phyloP scores from a whole-genome alignment of 73 alveolate species.

The Tetrahymena borealis region DNA sequence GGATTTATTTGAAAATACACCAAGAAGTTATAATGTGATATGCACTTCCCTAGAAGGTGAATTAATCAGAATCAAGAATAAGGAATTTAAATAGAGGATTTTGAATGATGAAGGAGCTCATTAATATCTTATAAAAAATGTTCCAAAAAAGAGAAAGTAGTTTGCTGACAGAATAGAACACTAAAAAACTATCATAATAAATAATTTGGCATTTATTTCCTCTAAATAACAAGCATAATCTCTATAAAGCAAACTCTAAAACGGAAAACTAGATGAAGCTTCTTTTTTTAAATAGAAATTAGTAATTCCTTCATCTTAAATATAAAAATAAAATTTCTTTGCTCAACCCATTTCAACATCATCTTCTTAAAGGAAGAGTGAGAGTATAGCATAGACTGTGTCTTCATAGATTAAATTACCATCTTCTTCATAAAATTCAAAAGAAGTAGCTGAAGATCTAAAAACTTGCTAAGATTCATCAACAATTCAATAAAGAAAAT shows the following conservation, averaged over 20 bases:
- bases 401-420: neutral
- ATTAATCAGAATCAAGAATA: neutral
- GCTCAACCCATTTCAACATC: neutral
- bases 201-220: neutral
- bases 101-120: neutral
- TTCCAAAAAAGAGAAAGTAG: neutral
- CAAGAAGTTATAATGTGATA: neutral
- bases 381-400: neutral
- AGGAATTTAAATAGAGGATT: neutral
- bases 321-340: neutral
- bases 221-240: neutral
- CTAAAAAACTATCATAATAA: neutral
- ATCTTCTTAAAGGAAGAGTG: neutral
- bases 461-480: neutral
- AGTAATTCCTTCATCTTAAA: neutral
- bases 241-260: neutral
- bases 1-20: neutral
- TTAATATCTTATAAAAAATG: neutral
- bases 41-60: neutral
- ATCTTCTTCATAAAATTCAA: neutral
- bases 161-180: neutral
- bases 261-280: neutral
- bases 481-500: neutral
- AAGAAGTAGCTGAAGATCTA: neutral
- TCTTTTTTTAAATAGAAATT: neutral